Evolutionary conservation across 768 basidiomycete species (phyloP).

Genomic region (Panaeolus papilionaceus): DNA sequence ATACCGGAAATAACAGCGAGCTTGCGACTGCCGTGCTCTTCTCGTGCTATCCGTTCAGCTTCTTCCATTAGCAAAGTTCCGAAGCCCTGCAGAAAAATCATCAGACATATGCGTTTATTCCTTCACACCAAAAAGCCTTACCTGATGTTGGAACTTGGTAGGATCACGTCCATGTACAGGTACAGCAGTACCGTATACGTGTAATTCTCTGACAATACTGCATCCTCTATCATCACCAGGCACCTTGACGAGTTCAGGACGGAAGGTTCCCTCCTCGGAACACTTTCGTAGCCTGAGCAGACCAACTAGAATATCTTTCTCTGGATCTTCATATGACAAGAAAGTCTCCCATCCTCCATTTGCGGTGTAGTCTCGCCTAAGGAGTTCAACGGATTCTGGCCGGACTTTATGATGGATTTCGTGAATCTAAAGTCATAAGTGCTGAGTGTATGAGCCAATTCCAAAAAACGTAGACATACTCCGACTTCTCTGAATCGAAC

Average conservation of each 20-base stretch:
- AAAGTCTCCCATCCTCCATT: conserved; percentile 99
- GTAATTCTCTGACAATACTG: conserved; percentile 94
- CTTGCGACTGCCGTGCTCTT: conserved; percentile 96
- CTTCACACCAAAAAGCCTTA: conserved; percentile 30
- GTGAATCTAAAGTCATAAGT: conserved; percentile 69
- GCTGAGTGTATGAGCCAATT: conserved; percentile 18
- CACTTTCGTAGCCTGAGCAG: conserved; percentile 92
- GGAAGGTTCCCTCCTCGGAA: conserved; percentile 95
- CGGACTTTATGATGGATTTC: conserved; percentile 99
- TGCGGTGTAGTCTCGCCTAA: conserved; percentile 93
- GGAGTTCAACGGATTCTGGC: conserved; percentile 93
- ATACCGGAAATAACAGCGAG: conserved; percentile 95
- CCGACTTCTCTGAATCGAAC: conserved; percentile 98
- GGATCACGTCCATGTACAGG: conserved; percentile 97
- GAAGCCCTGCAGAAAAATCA: conserved; percentile 68
- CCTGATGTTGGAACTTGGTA: conserved; percentile 97
- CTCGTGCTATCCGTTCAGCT: conserved; percentile 95
- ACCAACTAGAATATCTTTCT: conserved; percentile 94
- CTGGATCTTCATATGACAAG: conserved; percentile 98
- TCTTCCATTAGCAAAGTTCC: conserved; percentile 99
- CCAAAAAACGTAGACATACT: conserved; percentile 59
- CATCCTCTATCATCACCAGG: conserved; percentile 78
- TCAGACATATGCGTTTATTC: background rate
- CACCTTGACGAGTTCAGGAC: conserved; percentile 83
- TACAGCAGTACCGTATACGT: conserved; percentile 98